A percentile compares a stretch with the other conserved stretches of the same genome.
Evolutionary conservation across 2,329 filamentous ascomycete species (phyloP).

Genomic region (Arthroderma sp.): DNA sequence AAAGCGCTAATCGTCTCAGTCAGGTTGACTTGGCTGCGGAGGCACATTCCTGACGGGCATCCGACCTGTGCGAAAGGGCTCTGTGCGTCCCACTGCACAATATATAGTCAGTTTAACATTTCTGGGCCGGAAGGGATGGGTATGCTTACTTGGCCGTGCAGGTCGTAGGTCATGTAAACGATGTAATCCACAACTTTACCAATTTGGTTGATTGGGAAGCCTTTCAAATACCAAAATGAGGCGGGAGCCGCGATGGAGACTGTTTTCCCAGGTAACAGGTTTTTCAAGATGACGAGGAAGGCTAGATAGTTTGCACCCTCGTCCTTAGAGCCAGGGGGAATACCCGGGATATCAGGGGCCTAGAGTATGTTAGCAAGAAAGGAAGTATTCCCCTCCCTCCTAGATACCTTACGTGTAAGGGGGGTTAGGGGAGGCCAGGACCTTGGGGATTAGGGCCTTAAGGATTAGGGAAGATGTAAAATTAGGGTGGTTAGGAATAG

Average conservation of each 20-base stretch:
- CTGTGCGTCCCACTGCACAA: neutral
- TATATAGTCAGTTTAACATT: neutral
- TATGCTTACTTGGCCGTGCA: slow-evolving; percentile 15
- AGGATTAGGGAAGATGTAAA: too few species aligned
- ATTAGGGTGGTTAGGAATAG: too few species aligned
- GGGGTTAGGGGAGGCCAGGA: too few species aligned
- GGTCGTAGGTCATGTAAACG: slow-evolving; percentile 30
- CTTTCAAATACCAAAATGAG: slow-evolving; percentile 23
- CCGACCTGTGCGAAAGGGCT: slow-evolving; percentile 8
- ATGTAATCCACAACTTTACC: slow-evolving; percentile 21
- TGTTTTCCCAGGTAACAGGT: slow-evolving; percentile 12
- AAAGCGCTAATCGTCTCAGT: slow-evolving; percentile 29
- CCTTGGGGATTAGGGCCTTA: too few species aligned
- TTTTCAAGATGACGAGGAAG: slow-evolving; percentile 19
- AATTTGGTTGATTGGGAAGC: slow-evolving; percentile 20
- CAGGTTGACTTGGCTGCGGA: slow-evolving; percentile 29
- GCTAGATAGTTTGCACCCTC: slow-evolving; percentile 26
- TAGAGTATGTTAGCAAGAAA: slow-evolving; percentile 15
- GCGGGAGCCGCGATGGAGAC: slow-evolving; percentile 20
- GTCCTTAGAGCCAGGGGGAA: slow-evolving; percentile 19
- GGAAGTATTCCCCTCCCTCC: too few species aligned
- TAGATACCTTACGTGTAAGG: too few species aligned
- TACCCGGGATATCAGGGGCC: slow-evolving; percentile 27
- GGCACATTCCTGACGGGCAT: slow-evolving; percentile 23
- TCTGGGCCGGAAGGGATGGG: neutral